Base-by-base conservation (phyloP, 768 basidiomycete species). In the Suillus bovinus region DNA sequence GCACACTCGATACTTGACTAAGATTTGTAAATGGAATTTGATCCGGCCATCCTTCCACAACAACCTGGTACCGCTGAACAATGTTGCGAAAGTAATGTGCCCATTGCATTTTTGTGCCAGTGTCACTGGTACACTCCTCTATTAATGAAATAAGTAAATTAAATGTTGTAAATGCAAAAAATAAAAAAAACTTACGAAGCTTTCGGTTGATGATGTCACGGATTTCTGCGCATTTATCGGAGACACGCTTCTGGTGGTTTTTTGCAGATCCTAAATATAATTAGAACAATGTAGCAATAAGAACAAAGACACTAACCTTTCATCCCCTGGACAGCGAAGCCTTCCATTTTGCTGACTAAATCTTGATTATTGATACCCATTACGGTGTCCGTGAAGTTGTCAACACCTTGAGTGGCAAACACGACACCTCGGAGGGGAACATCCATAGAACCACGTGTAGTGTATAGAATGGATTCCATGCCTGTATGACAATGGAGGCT, bases 261-360 rank as follows among this genome's bases (percentile, higher is more conserved):
- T 60, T 42, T 1, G 31, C 59, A 17, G 47, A 49, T 8, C 59
- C 59, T 60, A 14, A 39, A 20, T 36, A 29, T 27, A 24, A 49
- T 49, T 16, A 49, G 47, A 49, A 16, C 16, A 5, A 27, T 56
- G 13, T 16, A 22, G 34, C 33, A 56, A 56, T 29, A 36, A 49
- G 31, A 27, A 49, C 8, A 16, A 27, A 49, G 27, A 49, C 47
- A 49, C 27, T 8, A 29, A 49, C 16, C 64, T 62, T 62, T 65
- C 3, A 63, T 55, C 16, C 61, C 58, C 33, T 63, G 61, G 24
- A 65, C 5, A 2, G 64, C 38, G 13, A 55, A 65, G 14, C 58
- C 55, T 47, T 64, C 60, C 60, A 64, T 64, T 44, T 61, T 64
- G 36, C 60, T 61, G 24, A 61, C 44, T 9, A 65, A 56, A n/a